Evolutionary conservation across 2,329 filamentous ascomycete species (phyloP).

Genomic region (Intubia oerlemansii): DNA sequence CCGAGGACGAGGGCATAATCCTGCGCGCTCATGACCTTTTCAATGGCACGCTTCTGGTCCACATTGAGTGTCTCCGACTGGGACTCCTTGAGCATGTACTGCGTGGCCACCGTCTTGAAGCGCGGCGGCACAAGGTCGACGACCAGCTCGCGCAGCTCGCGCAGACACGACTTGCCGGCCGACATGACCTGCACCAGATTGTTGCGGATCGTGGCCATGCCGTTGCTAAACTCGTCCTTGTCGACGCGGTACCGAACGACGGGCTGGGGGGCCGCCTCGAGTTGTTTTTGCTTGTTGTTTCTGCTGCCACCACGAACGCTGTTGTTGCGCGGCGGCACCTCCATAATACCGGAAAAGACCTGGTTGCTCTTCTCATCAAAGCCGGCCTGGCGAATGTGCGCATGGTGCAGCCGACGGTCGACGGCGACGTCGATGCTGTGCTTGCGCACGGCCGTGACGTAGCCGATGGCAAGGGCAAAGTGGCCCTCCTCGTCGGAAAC

Average conservation of each 20-base stretch:
- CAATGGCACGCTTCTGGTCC: constrained; percentile 69
- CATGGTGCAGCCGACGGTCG: constrained; percentile 74
- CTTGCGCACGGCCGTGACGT: constrained; percentile 57
- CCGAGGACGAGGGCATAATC: constrained; percentile 95
- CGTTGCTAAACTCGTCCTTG: constrained; percentile 96
- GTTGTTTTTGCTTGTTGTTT: too few species aligned
- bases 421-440: constrained; percentile 70
- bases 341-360: constrained; percentile 79
- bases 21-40: constrained; percentile 86
- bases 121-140: constrained; percentile 53
- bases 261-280: constrained; percentile 10
- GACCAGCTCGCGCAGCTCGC: constrained; percentile 56
- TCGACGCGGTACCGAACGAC: constrained; percentile 65
- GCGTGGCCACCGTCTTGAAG: constrained; percentile 47
- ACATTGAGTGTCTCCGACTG: constrained; percentile 54
- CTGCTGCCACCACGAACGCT: not conserved
- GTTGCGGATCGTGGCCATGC: constrained; percentile 86
- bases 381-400: constrained; percentile 49
- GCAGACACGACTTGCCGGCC: constrained; percentile 47
- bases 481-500: constrained; percentile 89
- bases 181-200: constrained; percentile 89
- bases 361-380: constrained; percentile 67
- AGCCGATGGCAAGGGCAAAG: constrained; percentile 85
- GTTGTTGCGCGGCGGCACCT: constrained; percentile 18
- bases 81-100: constrained; percentile 30